Base-by-base conservation (phyloP, 345 rosid species). In the Linum usitatissimum region DNA sequence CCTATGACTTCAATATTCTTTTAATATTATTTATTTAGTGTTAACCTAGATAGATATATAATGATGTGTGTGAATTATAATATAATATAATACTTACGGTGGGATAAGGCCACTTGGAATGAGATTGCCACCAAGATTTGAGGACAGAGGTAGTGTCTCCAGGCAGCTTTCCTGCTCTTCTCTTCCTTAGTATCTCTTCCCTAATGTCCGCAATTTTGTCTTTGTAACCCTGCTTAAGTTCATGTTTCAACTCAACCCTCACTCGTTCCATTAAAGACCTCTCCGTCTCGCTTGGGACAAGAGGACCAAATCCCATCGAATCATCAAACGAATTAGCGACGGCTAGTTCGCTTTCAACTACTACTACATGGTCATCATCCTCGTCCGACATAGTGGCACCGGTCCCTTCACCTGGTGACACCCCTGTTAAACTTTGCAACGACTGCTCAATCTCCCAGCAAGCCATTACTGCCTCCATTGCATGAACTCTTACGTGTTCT, bases 391-490 rank as follows among this genome's bases (percentile, higher is more conserved):
- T 93, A 59, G 99, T 93, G 53, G 97, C 97, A 1, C 96, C 96
- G 8, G 86, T 87, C 3, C 96, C 99, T 78, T 93, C 97, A 10
- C 97, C 96, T 0, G 96, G 96, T 66, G 99, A 90, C 68, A 90
- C 90, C 73, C 99, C 99, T 93, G 84, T 90, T 76, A 93, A 80
- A 80, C 99, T 86, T 71, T 94, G 99, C 39, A 94, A 78, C 60
- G 95, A 86, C 75, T 94, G 97, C 79, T 94, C 97, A 55, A 94
- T 84, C 76, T 90, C 97, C 99, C 99, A 93, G 74, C 99, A 93
- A 54, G 99, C 97, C 97, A 93, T 90, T 31, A 90, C 99, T 10
- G 99, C 99, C 78, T 93, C 99, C 99, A 93, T 93, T 5, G 97
- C 97, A 75, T 93, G 99, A 66, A 93, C 97, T 59, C 99, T 86